phyloP scores from a whole-genome alignment of 73 alveolate genomes.

The Loxodes magnus region DNA sequence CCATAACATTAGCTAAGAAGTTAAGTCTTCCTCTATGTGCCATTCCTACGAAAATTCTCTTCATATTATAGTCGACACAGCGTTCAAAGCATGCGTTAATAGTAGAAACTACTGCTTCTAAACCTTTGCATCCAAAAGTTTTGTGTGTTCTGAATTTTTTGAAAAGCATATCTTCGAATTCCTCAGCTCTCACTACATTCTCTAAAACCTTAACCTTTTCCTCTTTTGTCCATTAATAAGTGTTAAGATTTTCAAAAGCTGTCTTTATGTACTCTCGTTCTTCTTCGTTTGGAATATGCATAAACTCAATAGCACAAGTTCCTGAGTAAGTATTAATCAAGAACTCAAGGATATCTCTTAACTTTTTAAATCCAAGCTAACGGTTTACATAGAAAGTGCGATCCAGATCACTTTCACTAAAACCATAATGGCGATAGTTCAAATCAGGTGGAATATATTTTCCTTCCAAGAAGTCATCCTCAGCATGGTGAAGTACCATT shows the following conservation, averaged over 20 bases:
- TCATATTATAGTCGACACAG: slow-evolving; percentile 67
- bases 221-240: slow-evolving; percentile 40
- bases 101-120: slow-evolving; percentile 46
- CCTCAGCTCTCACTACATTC: slow-evolving; percentile 54
- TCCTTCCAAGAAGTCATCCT: slow-evolving; percentile 4
- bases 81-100: slow-evolving; percentile 52
- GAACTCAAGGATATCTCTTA: slow-evolving; percentile 55
- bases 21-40: slow-evolving; percentile 96
- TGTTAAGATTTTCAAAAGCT: slow-evolving; percentile 46
- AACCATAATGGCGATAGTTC: too few species aligned
- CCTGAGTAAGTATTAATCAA: slow-evolving; percentile 62
- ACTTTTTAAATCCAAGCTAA: slow-evolving; percentile 53
- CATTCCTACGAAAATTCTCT: slow-evolving; percentile 83
- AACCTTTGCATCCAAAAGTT: slow-evolving; percentile 91
- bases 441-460: too few species aligned
- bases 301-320: slow-evolving; percentile 60
- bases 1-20: slow-evolving; percentile 70
- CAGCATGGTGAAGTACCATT: slow-evolving; percentile 1
- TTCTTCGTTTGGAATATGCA: slow-evolving; percentile 61
- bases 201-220: slow-evolving; percentile 29
- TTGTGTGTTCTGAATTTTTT: slow-evolving; percentile 78
- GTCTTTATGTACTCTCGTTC: slow-evolving; percentile 77
- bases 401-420: slow-evolving; percentile 62
- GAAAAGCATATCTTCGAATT: slow-evolving; percentile 52
- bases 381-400: slow-evolving; percentile 59